Evolutionary conservation across 768 basidiomycete genomes (phyloP).

Genomic region (Trametes cinnabarina): DNA sequence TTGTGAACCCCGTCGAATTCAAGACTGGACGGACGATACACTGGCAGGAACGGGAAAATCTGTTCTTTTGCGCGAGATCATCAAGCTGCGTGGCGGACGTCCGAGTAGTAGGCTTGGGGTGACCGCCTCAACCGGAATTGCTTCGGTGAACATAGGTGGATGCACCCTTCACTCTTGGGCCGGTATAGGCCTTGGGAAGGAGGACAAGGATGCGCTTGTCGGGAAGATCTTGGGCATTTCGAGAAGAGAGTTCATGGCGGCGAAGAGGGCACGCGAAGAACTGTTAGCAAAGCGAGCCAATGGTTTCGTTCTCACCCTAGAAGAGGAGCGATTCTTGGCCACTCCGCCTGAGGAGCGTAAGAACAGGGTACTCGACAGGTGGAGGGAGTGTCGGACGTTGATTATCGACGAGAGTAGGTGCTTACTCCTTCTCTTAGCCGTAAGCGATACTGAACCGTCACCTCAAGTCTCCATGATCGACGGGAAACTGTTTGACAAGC

Average conservation of each 20-base stretch:
- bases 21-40: not conserved
- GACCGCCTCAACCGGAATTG: slow-evolving; percentile 79
- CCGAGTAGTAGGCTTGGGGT: slow-evolving; percentile 51
- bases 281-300: not conserved
- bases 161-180: slow-evolving; percentile 76
- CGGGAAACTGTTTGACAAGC: slow-evolving; percentile 75
- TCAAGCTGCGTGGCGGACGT: slow-evolving; percentile 42
- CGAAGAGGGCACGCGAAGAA: slow-evolving; percentile 1
- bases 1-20: not conserved
- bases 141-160: slow-evolving; percentile 81
- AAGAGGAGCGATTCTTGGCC: slow-evolving; percentile 1
- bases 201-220: slow-evolving; percentile 48
- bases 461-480: slow-evolving; percentile 85
- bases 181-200: slow-evolving; percentile 73
- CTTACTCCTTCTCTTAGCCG: not conserved
- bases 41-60: slow-evolving; percentile 89
- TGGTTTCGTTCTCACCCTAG: not conserved
- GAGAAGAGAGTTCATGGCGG: slow-evolving; percentile 13
- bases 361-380: slow-evolving; percentile 49
- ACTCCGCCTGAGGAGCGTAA: not conserved
- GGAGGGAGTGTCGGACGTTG: slow-evolving; percentile 60
- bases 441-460: not conserved
- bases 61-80: slow-evolving; percentile 74
- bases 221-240: slow-evolving; percentile 51
- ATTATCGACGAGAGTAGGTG: slow-evolving; percentile 80